phyloP scores from a whole-genome alignment of 1,139 yeast genomes.

The Candida glucosophila region DNA sequence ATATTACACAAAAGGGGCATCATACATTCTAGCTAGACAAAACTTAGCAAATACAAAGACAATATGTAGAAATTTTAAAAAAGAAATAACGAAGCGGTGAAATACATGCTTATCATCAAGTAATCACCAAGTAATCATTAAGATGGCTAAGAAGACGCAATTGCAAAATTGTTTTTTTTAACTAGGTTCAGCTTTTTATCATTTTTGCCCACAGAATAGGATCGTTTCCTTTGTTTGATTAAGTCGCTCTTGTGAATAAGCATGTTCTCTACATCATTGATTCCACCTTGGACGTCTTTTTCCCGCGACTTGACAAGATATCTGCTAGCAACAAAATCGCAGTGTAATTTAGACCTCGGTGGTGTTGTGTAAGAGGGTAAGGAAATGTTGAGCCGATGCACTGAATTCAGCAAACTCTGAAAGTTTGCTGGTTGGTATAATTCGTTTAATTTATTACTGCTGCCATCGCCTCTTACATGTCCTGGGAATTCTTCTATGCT shows the following conservation, averaged over 20 bases:
- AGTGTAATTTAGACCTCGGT: slow-evolving; percentile 11
- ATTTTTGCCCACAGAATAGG: slow-evolving; percentile 34
- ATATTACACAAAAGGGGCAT: no score
- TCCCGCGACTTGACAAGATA: slow-evolving; percentile 18
- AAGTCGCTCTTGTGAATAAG: slow-evolving; percentile 6
- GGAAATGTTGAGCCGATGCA: slow-evolving; percentile 23
- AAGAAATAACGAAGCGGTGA: slow-evolving; percentile 1
- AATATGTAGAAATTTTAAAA: not conserved
- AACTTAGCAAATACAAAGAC: not conserved
- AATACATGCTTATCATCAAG: slow-evolving; percentile 1
- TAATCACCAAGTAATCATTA: not conserved
- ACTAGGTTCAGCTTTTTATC: slow-evolving; percentile 27
- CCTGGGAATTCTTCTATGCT: slow-evolving; percentile 29
- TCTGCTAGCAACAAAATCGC: slow-evolving; percentile 8
- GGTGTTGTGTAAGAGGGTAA: slow-evolving; percentile 30
- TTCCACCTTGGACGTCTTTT: slow-evolving; percentile 27
- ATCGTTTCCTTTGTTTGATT: slow-evolving; percentile 23
- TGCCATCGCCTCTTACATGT: slow-evolving; percentile 8
- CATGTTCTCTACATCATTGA: slow-evolving; percentile 11
- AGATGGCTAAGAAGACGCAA: slow-evolving; percentile 8
- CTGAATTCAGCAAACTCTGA: slow-evolving; percentile 25
- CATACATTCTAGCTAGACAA: slow-evolving; percentile 1
- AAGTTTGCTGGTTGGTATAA: slow-evolving; percentile 25
- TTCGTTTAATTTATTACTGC: slow-evolving; percentile 12
- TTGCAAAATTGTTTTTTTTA: slow-evolving; percentile 20